These are phyloP conservation scores for Populus ilicifolia DNA, from an alignment of 345 rosid genomes.

Conservation along the genomic window DNA sequence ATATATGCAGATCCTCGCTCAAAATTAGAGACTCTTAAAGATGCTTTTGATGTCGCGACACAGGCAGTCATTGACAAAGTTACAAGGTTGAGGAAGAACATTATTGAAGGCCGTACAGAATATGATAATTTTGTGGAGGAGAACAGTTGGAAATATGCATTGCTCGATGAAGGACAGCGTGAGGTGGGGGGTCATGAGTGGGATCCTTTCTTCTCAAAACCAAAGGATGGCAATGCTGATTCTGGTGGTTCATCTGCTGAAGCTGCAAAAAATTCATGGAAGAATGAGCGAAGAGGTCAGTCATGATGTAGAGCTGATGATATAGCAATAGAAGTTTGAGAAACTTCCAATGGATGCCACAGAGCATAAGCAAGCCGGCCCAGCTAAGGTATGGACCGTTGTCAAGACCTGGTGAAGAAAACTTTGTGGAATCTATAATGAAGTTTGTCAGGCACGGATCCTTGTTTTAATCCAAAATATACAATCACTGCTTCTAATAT, in stretches of 20 bases:
- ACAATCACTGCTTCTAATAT: slow-evolving; percentile 11
- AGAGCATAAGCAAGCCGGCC: neutral
- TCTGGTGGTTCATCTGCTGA: slow-evolving; percentile 52
- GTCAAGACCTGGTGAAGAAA: slow-evolving; percentile 4
- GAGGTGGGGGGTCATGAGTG: slow-evolving; percentile 77
- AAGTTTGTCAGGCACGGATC: slow-evolving; percentile 10
- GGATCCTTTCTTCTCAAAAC: slow-evolving; percentile 95
- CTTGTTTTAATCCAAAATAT: slow-evolving; percentile 13
- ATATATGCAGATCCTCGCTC: slow-evolving; percentile 79
- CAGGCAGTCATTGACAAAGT: slow-evolving; percentile 75
- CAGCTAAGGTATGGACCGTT: slow-evolving; percentile 8
- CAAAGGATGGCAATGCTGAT: slow-evolving; percentile 51
- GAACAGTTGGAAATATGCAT: slow-evolving; percentile 85
- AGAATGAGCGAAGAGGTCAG: slow-evolving; percentile 70
- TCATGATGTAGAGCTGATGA: slow-evolving; percentile 18
- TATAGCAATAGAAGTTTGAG: slow-evolving; percentile 8
- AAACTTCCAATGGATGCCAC: neutral
- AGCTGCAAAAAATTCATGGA: slow-evolving; percentile 83
- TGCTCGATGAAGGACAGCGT: slow-evolving; percentile 76
- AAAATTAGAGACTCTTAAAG: slow-evolving; percentile 53
- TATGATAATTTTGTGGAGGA: slow-evolving; percentile 79
- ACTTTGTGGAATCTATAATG: slow-evolving; percentile 12
- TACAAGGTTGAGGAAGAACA: slow-evolving; percentile 74
- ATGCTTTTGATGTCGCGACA: slow-evolving; percentile 81
- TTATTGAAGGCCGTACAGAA: slow-evolving; percentile 62